A percentile compares a stretch with the other conserved stretches of the same genome.
These are phyloP conservation scores for Lathyrus tuberosus DNA, from an alignment of 306 rosid species.

Conservation along the genomic window DNA sequence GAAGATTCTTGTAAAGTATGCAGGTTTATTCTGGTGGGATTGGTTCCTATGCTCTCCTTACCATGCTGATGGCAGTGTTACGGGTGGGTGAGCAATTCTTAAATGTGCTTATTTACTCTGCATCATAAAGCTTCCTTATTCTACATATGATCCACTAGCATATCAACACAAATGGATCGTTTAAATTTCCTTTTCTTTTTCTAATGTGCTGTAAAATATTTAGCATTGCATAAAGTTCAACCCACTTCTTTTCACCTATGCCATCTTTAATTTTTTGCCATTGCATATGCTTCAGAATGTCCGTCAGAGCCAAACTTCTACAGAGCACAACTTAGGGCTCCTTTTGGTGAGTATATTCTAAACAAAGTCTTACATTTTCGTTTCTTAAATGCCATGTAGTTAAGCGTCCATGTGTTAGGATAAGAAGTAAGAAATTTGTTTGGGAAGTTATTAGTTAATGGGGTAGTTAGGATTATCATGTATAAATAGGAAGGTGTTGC, in stretches of 20 bases:
- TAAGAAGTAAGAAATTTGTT: too few relatives aligned
- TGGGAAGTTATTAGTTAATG: too few relatives aligned
- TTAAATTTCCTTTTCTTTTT: not conserved
- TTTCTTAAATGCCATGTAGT: conserved; percentile 9
- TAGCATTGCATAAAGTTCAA: conserved; percentile 16
- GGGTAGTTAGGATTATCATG: too few relatives aligned
- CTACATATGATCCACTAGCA: conserved; percentile 10
- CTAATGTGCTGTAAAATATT: conserved; percentile 1
- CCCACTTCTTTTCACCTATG: conserved; percentile 8
- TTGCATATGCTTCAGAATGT: conserved; percentile 61
- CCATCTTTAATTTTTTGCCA: conserved; percentile 28
- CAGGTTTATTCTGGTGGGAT: conserved; percentile 98
- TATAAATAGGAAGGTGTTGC: too few relatives aligned
- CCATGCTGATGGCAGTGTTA: conserved; percentile 92
- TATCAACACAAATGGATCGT: conserved; percentile 5
- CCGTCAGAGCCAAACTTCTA: conserved; percentile 48
- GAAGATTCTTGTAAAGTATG: conserved; percentile 46
- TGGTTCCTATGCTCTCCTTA: conserved; percentile 92
- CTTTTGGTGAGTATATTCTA: conserved; percentile 72
- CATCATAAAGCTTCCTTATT: conserved; percentile 21
- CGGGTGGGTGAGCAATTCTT: conserved; percentile 77
- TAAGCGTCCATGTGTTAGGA: not conserved
- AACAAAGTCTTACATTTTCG: conserved; percentile 13
- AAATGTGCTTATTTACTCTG: conserved; percentile 23
- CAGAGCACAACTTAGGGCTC: conserved; percentile 78